These are phyloP conservation scores for Botrytis fabae DNA, from an alignment of 2,329 filamentous ascomycete species.

Conservation along the genomic window DNA sequence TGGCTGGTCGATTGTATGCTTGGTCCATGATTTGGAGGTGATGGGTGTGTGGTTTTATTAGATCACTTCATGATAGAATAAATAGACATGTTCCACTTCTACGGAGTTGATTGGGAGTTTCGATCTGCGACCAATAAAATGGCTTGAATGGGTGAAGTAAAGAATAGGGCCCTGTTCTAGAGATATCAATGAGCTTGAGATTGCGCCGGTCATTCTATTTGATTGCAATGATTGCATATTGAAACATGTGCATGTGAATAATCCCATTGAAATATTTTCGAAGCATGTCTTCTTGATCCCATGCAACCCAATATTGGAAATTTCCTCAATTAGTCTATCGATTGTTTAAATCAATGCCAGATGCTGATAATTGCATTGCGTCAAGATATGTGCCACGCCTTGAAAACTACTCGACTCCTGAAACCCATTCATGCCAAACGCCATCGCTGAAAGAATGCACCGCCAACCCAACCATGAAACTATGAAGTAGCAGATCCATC, in stretches of 20 bases:
- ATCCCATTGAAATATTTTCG: accelerated
- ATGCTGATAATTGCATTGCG: too few relatives aligned
- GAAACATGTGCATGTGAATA: neutral
- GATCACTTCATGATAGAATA: neutral
- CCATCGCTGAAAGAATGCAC: neutral
- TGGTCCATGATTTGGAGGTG: neutral
- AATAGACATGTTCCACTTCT: neutral
- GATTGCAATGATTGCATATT: too few relatives aligned
- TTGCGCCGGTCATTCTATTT: too few relatives aligned
- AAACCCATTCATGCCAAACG: neutral
- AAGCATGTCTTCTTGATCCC: neutral
- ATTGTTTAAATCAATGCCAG: neutral
- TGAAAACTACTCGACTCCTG: neutral
- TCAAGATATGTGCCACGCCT: too few relatives aligned
- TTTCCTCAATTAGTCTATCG: neutral
- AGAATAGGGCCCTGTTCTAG: too few relatives aligned
- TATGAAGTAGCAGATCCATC: conserved; percentile 1
- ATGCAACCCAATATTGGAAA: neutral
- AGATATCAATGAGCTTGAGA: neutral
- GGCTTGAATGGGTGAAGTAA: neutral
- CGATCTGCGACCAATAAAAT: neutral
- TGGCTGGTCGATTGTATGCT: neutral
- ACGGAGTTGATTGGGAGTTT: too few relatives aligned
- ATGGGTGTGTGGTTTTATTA: neutral
- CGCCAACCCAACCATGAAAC: neutral